Conservation (phyloP, 2,329 filamentous ascomycete genomes). For the Sarocladiaceae sp. region DNA sequence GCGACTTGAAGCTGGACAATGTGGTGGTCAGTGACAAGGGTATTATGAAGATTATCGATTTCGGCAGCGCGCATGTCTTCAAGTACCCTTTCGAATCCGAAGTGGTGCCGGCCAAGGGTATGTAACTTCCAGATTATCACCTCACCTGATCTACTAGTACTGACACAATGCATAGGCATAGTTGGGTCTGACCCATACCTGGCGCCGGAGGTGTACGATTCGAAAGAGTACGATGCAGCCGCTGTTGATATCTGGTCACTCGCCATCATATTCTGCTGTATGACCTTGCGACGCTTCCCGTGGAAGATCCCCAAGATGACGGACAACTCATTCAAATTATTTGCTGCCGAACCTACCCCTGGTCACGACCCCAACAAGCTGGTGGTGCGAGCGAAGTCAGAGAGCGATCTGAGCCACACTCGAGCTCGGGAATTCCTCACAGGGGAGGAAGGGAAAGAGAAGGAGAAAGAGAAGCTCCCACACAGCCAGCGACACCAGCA, state of each 20-base stretch:
- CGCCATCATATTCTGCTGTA: conserved; percentile 98
- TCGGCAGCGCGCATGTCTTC: conserved; percentile 95
- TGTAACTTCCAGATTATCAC: neutral
- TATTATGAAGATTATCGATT: conserved; percentile 99
- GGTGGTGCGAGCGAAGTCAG: conserved; percentile 32
- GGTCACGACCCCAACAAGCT: conserved; percentile 59
- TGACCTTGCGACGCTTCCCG: conserved; percentile 90
- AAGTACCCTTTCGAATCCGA: conserved; percentile 92
- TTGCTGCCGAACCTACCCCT: conserved; percentile 78
- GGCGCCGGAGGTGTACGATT: conserved; percentile 93
- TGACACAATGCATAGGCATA: conserved; percentile 38
- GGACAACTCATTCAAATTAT: conserved; percentile 93
- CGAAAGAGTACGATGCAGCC: conserved; percentile 88
- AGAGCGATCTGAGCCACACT: conserved; percentile 34
- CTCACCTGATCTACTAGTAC: neutral
- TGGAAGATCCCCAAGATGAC: conserved; percentile 93
- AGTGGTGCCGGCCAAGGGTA: conserved; percentile 34
- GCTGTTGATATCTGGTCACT: conserved; percentile 97
- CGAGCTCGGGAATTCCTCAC: conserved; percentile 33
- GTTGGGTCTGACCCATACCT: conserved; percentile 91
- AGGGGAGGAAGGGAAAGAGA: conserved; percentile 27
- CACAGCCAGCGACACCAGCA: neutral
- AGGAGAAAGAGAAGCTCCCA: conserved; percentile 12
- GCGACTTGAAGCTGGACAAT: conserved; percentile 95
- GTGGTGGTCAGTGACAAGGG: conserved; percentile 94